Evolutionary conservation across 2,329 filamentous ascomycete genomes (phyloP), one percentile per base, ranked within the genome.

Genomic region (Onygenales sp.): DNA sequence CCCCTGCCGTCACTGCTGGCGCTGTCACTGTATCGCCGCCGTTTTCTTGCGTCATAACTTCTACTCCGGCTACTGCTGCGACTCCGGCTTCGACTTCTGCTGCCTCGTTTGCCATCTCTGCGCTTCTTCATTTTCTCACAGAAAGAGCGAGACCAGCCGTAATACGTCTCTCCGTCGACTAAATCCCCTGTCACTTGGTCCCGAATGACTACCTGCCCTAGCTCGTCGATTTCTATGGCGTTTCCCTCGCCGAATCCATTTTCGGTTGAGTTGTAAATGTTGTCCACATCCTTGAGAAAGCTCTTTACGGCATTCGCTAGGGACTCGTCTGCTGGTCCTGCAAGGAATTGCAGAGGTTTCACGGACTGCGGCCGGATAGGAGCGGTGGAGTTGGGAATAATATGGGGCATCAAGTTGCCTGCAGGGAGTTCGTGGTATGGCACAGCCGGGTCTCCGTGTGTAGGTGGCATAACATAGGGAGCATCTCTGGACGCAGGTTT

Each of bases 401-500:
- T 82, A 53, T 87, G 84, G 4, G 86, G 86, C 46, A 95, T 79
- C 75, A 91, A 85, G 59, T 88, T 92, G 2, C 83, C 86, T 1
- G 88, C 88, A 0, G 89, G 89, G 0, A 94, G 74, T 58, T 95
- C 88, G 69, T 90, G 87, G 80, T 86, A 95, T 0, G 86, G 83
- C 3, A 79, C 82, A 0, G 81, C 79, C 1, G 78, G 71, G 63
- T 94, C 87, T 42, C 90, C 90, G 65, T 95, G 90, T 53, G 79
- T 81, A 1, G 86, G 76, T 17, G 90, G 90, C 67, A 95, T 78
- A 32, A 85, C 69, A 62, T 82, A 92, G 0, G 86, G 85, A 1
- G 72, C 72, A 55, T 84, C 76, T 59, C 66, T 52, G 46, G 51
- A 32, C 14, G 58, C 11, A 2, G 52, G 27, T 60, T 80, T 84